Percentiles rank a stretch among this genome's conserved stretches.
phyloP scores from a whole-genome alignment of 306 rosid species.

The Pterocarpus macrocarpus region DNA sequence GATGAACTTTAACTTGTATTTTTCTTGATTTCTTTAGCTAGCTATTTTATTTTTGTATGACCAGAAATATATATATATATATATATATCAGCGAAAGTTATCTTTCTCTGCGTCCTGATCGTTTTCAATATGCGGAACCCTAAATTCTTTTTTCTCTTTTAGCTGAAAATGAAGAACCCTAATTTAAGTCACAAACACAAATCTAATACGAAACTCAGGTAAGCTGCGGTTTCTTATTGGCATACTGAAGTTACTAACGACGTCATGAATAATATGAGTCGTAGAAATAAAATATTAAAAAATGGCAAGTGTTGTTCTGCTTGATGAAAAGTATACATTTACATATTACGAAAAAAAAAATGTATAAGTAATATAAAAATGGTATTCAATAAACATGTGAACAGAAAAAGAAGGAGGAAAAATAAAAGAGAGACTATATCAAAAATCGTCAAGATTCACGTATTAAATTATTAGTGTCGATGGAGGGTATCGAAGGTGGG shows the following conservation, averaged over 20 bases:
- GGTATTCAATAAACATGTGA: too few relatives aligned
- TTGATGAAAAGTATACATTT: neutral
- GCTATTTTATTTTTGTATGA: constrained; percentile 8
- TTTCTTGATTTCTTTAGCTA: constrained; percentile 27
- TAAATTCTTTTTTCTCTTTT: neutral
- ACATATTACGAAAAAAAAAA: too few relatives aligned
- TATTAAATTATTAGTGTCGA: too few relatives aligned
- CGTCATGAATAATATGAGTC: neutral
- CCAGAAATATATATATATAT: neutral
- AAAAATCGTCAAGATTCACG: too few relatives aligned
- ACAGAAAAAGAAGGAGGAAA: neutral
- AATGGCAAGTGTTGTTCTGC: neutral
- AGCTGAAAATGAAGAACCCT: constrained; percentile 21
- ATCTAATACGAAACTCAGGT: too few relatives aligned
- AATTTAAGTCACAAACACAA: neutral
- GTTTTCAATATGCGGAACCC: constrained; percentile 19
- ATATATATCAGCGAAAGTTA: constrained; percentile 5
- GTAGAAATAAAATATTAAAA: constrained; percentile 1
- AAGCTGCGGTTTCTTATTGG: neutral
- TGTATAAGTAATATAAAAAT: too few relatives aligned
- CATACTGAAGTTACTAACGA: neutral
- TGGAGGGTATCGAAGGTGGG: neutral
- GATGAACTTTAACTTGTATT: constrained; percentile 25
- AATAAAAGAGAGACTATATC: too few relatives aligned
- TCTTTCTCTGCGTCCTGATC: neutral